Conservation (phyloP, 2,329 filamentous ascomycete species). For the Colletotrichum brevisporum region DNA sequence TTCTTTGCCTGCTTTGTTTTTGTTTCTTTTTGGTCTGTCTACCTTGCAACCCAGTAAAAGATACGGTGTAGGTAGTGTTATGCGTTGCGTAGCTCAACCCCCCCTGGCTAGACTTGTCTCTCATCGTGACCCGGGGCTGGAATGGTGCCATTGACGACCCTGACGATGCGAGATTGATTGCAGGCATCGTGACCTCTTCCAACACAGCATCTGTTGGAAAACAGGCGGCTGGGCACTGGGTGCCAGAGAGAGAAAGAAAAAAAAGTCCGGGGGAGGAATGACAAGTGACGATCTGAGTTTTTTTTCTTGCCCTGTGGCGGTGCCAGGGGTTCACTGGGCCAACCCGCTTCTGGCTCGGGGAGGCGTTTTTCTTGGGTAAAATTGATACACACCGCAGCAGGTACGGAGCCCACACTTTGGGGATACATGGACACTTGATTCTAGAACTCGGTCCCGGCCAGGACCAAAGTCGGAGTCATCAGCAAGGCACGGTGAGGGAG, state of each 20-base stretch:
- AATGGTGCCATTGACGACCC: slow-evolving; percentile 34
- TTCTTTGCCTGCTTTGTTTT: not conserved
- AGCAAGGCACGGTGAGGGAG: too few species aligned
- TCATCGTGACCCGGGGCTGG: slow-evolving; percentile 33
- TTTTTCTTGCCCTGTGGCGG: slow-evolving; percentile 26
- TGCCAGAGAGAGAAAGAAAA: not conserved
- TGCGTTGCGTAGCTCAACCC: not conserved
- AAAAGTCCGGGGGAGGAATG: slow-evolving; percentile 11
- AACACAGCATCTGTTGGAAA: not conserved
- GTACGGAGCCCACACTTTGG: too few species aligned
- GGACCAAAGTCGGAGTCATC: too few species aligned
- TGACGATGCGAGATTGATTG: slow-evolving; percentile 20
- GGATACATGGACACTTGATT: not conserved
- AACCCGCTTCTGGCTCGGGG: slow-evolving; percentile 11
- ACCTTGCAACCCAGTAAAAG: not conserved
- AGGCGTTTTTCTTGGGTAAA: slow-evolving; percentile 10
- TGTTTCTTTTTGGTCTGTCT: not conserved
- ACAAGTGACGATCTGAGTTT: slow-evolving; percentile 37
- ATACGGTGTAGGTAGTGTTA: slow-evolving; percentile 15
- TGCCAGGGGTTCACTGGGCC: slow-evolving; percentile 26
- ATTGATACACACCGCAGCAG: slow-evolving; percentile 2
- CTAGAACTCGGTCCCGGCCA: slow-evolving; percentile 20
- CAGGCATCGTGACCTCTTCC: slow-evolving; percentile 34
- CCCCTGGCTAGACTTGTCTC: slow-evolving; percentile 11
- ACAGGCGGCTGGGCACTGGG: not conserved